Base-by-base conservation (phyloP, 495 filamentous ascomycete genomes). In the Penicillium maclennaniae region DNA sequence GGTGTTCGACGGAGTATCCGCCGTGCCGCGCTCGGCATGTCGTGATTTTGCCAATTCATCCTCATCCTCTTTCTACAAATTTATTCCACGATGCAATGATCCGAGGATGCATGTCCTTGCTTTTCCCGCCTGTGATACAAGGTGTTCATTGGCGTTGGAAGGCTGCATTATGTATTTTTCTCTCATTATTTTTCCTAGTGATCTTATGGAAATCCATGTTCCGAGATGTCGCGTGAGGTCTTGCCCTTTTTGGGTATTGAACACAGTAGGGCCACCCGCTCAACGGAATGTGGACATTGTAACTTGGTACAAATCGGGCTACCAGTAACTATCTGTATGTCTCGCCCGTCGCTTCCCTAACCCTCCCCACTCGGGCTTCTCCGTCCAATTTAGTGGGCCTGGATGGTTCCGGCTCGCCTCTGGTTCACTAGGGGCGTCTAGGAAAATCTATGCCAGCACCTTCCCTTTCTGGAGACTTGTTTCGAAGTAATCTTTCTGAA, bases 1-100 rank as follows among this genome's bases (percentile, higher is more conserved):
- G 93, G 92, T 9, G 74, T 86, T 19, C 83, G 92, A 60, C 89
- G 82, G 74, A 87, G 70, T 53, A 87, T 98, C 53, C 83, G 92
- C 65, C 85, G 91, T 43, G 58, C 60, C 26, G 61, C 63, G 12
- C 28, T 54, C 23, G 59, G 63, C 23, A 26, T 67, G 61, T 53
- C 56, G 6, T 63, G 52, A 48, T 17, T 1, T 6, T 15, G 20
- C 20, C 20, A 15, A 20, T 26, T 15, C 23, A 25, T 23, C 23
- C 23, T 23, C 23, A 2, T 23, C 23, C 23, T 23, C 2, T 23
- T 26, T 44, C 14, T 20, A 52, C 17, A 23, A 51, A 28, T 26
- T 43, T 44, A 55, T 19, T 49, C 58, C 51, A 59, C 52, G 59
- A 60, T 52, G 50, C 50, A 43, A 61, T 58, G 58, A 62, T 53